A percentile compares a stretch with the other conserved stretches of the same genome.
These are phyloP conservation scores for Pichia sp. DNA, from an alignment of 1,139 yeast genomes.

Conservation along the genomic window DNA sequence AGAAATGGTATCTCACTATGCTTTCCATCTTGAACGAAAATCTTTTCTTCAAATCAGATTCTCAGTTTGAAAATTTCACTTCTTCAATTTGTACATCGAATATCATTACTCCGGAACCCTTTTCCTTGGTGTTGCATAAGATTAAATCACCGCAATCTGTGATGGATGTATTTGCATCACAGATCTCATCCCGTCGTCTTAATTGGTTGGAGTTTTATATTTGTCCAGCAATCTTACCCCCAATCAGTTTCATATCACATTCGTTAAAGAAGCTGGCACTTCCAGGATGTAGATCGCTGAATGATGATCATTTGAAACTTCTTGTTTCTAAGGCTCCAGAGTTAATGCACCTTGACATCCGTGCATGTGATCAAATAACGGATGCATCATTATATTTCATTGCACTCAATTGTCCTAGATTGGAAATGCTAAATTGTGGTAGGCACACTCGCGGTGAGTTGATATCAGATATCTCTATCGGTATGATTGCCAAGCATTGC, in stretches of 20 bases:
- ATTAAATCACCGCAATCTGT: constrained; percentile 42
- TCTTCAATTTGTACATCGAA: constrained; percentile 6
- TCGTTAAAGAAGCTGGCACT: constrained; percentile 54
- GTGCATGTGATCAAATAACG: constrained; percentile 79
- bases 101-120: constrained; percentile 19
- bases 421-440: constrained; percentile 68
- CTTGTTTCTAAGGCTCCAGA: constrained; percentile 56
- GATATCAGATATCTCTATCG: constrained; percentile 68
- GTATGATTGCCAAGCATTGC: constrained; percentile 51
- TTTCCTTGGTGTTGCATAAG: constrained; percentile 48
- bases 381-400: constrained; percentile 71
- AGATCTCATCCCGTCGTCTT: constrained; percentile 45
- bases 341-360: constrained; percentile 62
- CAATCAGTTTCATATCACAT: constrained; percentile 37
- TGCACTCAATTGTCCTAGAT: constrained; percentile 53
- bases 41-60: constrained; percentile 50
- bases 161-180: constrained; percentile 36
- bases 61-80: constrained; percentile 34
- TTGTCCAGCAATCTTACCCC: constrained; percentile 70
- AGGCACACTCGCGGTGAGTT: constrained; percentile 65
- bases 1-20: constrained; percentile 57
- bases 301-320: constrained; percentile 52
- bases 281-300: constrained; percentile 69
- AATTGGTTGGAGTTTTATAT: constrained; percentile 76
- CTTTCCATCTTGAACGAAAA: constrained; percentile 50